Evolutionary conservation across 345 rosid species (phyloP), one percentile per base, ranked within the genome.

Genomic region (Populus simonii): DNA sequence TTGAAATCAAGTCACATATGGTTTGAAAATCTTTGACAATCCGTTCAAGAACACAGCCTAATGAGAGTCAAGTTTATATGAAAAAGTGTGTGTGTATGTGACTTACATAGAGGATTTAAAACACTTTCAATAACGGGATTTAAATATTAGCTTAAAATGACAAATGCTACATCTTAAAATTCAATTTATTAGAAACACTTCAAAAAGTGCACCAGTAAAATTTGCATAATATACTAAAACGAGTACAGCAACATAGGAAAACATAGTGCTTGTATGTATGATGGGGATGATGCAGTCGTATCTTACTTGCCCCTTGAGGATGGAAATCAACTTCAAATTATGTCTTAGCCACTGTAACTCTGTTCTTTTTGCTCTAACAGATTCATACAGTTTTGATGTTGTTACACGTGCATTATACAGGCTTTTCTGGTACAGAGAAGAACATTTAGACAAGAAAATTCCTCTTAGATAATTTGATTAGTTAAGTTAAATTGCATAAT

Each of bases 251-350:
- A 59, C 23, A 53, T 20, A 23, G 29, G 11, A n/a, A 59, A 59
- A 59, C 65, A 3, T 59, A 9, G 65, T 59, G 65, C 29, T 59
- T 23, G 15, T 11, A 59, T 59, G 15, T n/a, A 59, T 59, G 65
- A 22, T 22, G 62, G 27, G 62, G 23, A 20, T n/a, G 3, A n/a
- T 23, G 27, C 27, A 59, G 16, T 59, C 8, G 23, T 39, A 76
- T 81, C 84, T 84, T 86, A 91, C 99, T 84, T 96, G 96, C 71
- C 85, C 90, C 82, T 71, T 84, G 81, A 96, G 90, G 76, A 96
- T 82, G 74, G 85, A 85, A 74, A 71, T 75, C 71, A 93, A 57
- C 89, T 90, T 93, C 89, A 92, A 70, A 81, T 83, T 91, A 71
- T 90, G 93, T 86, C 85, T 89, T 80, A 91, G 80, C 80, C 81